A percentile compares a stretch with the other conserved stretches of the same genome.
phyloP scores from a whole-genome alignment of 1,284 basidiomycete species.

The Cryptococcus deneoformans region DNA sequence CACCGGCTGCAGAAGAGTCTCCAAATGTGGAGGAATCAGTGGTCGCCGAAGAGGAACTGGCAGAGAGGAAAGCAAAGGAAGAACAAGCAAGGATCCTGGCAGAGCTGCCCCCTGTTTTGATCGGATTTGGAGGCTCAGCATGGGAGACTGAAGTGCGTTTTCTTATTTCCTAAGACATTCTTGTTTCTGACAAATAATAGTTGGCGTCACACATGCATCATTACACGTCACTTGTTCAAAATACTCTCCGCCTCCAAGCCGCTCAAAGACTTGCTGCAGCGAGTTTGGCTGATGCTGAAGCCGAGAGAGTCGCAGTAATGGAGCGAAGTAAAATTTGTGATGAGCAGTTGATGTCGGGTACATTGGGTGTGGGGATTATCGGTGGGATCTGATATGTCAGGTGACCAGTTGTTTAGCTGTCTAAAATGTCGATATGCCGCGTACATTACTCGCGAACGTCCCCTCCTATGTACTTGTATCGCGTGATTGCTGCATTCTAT shows the following conservation, averaged over 20 bases:
- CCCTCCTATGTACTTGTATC: too few relatives aligned
- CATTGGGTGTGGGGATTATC: slow-evolving; percentile 18
- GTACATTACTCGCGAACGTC: too few relatives aligned
- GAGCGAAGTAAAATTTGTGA: slow-evolving; percentile 35
- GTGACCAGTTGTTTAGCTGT: too few relatives aligned
- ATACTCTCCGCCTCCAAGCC: slow-evolving; percentile 24
- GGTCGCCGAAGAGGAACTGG: slow-evolving; percentile 15
- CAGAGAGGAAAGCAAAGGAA: slow-evolving; percentile 18
- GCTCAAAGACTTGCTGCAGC: slow-evolving; percentile 28
- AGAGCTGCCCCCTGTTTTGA: slow-evolving; percentile 30
- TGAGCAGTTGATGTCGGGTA: slow-evolving; percentile 21
- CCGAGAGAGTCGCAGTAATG: slow-evolving; percentile 31
- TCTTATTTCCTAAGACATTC: not conserved
- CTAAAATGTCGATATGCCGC: too few relatives aligned
- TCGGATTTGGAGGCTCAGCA: slow-evolving; percentile 22
- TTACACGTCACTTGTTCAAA: slow-evolving; percentile 13
- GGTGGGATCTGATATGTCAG: not conserved
- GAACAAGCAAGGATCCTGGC: slow-evolving; percentile 29
- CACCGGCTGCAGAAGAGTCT: not conserved
- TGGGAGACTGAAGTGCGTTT: slow-evolving; percentile 35
- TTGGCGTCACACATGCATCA: slow-evolving; percentile 25
- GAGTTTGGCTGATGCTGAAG: slow-evolving; percentile 41
- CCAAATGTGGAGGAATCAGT: slow-evolving; percentile 1
- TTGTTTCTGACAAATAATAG: slow-evolving; percentile 5
- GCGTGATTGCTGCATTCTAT: too few relatives aligned